phyloP scores from a whole-genome alignment of 306 rosid species.

The Rosa persica region DNA sequence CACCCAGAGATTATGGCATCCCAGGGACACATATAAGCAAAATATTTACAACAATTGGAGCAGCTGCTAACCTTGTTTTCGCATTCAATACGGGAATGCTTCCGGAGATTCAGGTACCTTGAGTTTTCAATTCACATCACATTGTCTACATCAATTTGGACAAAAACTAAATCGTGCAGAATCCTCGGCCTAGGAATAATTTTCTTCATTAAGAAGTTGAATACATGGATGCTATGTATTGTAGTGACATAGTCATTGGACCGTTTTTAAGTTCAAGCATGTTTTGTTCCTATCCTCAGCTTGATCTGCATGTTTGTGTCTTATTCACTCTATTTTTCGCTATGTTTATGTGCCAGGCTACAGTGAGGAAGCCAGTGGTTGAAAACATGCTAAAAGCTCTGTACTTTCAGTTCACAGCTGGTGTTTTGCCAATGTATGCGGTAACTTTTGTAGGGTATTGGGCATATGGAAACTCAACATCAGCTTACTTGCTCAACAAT shows the following conservation, averaged over 20 bases:
- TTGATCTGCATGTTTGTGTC: neutral
- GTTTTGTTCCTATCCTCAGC: neutral
- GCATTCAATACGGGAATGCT: constrained; percentile 98
- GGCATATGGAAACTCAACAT: constrained; percentile 88
- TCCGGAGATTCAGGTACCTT: constrained; percentile 91
- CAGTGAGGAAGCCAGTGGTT: constrained; percentile 86
- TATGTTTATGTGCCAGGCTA: constrained; percentile 62
- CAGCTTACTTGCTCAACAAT: constrained; percentile 66
- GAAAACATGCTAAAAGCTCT: constrained; percentile 85
- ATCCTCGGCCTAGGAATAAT: neutral
- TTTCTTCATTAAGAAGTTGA: neutral
- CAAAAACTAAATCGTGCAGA: neutral
- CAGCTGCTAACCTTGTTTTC: constrained; percentile 87
- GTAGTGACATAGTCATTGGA: neutral
- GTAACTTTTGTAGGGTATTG: constrained; percentile 84
- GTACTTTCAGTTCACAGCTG: constrained; percentile 82
- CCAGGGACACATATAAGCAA: constrained; percentile 64
- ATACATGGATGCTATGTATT: neutral
- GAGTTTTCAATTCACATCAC: neutral
- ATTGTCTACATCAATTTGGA: neutral
- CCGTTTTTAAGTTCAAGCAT: neutral
- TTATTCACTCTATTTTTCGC: constrained; percentile 3
- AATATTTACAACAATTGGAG: constrained; percentile 82
- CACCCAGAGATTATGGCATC: constrained; percentile 69
- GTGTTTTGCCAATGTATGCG: constrained; percentile 77